These are phyloP conservation scores for Mortierella alpina DNA, from an alignment of 192 early-diverging fungal genomes.

Conservation along the genomic window DNA sequence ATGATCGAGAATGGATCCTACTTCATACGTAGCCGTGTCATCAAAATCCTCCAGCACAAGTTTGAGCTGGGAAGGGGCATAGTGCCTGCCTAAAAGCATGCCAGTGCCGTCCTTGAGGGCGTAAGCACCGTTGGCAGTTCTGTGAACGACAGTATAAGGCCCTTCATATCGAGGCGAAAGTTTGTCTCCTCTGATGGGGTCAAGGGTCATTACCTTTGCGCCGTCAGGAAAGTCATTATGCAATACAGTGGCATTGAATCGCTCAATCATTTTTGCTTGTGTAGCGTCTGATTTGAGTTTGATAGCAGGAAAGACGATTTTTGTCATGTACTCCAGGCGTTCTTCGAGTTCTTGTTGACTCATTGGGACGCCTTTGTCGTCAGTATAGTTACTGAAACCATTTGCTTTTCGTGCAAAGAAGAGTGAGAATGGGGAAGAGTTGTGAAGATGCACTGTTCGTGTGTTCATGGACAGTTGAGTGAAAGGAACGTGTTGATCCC, in stretches of 20 bases:
- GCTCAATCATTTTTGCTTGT: slow-evolving; percentile 11
- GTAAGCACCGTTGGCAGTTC: slow-evolving; percentile 7
- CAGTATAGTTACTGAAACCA: slow-evolving; percentile 32
- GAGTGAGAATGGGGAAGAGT: slow-evolving; percentile 51
- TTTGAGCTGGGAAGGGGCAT: slow-evolving; percentile 11
- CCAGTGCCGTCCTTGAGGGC: slow-evolving; percentile 8
- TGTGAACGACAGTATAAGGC: slow-evolving; percentile 14
- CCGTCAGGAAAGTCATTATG: slow-evolving; percentile 20
- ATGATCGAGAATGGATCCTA: slow-evolving; percentile 7
- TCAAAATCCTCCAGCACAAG: slow-evolving; percentile 14
- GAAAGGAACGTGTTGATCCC: slow-evolving; percentile 47
- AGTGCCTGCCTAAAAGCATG: not conserved
- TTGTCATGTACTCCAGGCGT: slow-evolving; percentile 23
- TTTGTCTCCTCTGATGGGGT: slow-evolving; percentile 8
- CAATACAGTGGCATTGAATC: slow-evolving; percentile 13
- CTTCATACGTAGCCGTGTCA: slow-evolving; percentile 4
- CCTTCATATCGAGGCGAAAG: slow-evolving; percentile 8
- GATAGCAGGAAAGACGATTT: slow-evolving; percentile 19
- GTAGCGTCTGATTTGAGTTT: not conserved
- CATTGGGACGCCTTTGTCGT: not conserved
- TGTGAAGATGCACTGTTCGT: slow-evolving; percentile 14
- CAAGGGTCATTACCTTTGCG: slow-evolving; percentile 15
- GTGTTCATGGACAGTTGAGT: slow-evolving; percentile 54
- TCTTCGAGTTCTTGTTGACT: slow-evolving; percentile 11
- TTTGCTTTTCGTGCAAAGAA: slow-evolving; percentile 57